These are phyloP conservation scores for Pisolithus marmoratus DNA, from an alignment of 768 basidiomycete species.

Conservation along the genomic window DNA sequence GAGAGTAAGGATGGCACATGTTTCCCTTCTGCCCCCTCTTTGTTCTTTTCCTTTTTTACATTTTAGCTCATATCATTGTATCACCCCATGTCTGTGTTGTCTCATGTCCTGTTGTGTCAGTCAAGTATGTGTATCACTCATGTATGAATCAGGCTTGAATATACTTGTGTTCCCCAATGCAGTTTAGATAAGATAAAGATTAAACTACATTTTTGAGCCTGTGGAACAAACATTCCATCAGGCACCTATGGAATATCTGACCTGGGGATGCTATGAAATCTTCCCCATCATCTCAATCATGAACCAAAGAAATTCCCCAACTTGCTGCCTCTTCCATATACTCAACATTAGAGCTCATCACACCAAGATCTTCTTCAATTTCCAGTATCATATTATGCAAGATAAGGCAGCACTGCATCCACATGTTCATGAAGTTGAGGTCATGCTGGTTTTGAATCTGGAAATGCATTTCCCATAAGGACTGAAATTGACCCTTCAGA, in stretches of 20 bases:
- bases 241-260: not conserved
- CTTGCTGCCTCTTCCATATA: not conserved
- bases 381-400: conserved; percentile 10
- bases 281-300: not conserved
- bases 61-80: too few species aligned
- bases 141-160: not conserved
- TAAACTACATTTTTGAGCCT: not conserved
- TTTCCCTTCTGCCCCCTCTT: not conserved
- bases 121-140: not conserved
- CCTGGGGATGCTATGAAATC: not conserved
- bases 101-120: too few species aligned
- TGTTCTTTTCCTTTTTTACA: too few species aligned
- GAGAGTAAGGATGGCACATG: not conserved
- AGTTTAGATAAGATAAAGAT: too few species aligned
- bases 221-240: not conserved
- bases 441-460: conserved; percentile 5
- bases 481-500: conserved; percentile 12
- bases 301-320: not conserved
- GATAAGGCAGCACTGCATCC: conserved; percentile 7
- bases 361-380: conserved; percentile 6
- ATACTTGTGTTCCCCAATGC: not conserved
- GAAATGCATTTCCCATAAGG: conserved; percentile 1
- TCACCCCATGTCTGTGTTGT: too few species aligned
- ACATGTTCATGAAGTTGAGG: conserved; percentile 1
- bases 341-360: not conserved